A percentile compares a stretch with the other conserved stretches of the same genome.
phyloP scores from a whole-genome alignment of 371 early-diverging fungal species.

The Circinella umbellata region DNA sequence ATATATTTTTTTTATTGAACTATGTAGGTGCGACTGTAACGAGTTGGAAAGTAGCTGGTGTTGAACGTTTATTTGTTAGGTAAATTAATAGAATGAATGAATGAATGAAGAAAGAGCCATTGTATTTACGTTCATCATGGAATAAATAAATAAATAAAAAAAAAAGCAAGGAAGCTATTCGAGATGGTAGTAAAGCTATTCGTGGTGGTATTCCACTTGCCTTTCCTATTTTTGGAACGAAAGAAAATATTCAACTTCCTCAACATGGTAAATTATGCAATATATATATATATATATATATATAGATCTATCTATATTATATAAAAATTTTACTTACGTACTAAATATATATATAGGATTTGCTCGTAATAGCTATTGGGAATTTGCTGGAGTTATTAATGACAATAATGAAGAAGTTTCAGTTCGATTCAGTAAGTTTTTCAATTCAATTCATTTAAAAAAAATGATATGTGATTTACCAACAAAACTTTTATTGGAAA shows the following conservation, averaged over 20 bases:
- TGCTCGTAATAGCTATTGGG: slow-evolving; percentile 80
- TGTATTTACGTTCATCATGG: not conserved
- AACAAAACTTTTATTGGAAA: no score
- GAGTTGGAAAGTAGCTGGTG: slow-evolving; percentile 70
- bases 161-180: slow-evolving; percentile 65
- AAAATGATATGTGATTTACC: no score
- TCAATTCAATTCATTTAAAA: not conserved
- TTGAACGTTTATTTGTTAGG: slow-evolving; percentile 82
- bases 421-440: slow-evolving; percentile 66
- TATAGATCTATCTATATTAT: not conserved
- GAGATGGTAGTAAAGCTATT: slow-evolving; percentile 85
- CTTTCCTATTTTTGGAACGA: slow-evolving; percentile 85
- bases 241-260: slow-evolving; percentile 64
- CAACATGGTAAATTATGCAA: slow-evolving; percentile 52
- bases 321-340: slow-evolving; percentile 1
- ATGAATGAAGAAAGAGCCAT: not conserved
- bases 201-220: slow-evolving; percentile 86
- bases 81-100: slow-evolving; percentile 22
- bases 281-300: not conserved
- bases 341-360: slow-evolving; percentile 66
- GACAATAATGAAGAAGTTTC: slow-evolving; percentile 63
- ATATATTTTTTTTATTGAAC: no score
- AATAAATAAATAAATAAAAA: not conserved
- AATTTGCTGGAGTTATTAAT: slow-evolving; percentile 57
- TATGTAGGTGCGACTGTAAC: slow-evolving; percentile 76